Evolutionary conservation across 225 moss, liverwort and hornwort species (phyloP).

Genomic region (Physcomitrellopsis africana): DNA sequence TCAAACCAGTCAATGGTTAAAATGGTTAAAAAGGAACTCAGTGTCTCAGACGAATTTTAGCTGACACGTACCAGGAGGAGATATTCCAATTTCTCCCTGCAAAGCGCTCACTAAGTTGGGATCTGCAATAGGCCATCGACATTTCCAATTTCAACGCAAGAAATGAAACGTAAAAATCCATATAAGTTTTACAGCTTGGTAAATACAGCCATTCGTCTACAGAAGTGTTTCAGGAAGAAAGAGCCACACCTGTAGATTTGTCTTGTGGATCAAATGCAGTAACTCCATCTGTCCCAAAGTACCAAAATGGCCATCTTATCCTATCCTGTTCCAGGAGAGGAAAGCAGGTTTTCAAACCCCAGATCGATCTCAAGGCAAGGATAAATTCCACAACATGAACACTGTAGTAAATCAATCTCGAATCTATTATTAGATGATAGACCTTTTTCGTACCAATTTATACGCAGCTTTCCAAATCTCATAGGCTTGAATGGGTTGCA

Average conservation of each 20-base stretch:
- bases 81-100: constrained; percentile 78
- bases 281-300: constrained; percentile 92
- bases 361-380: not conserved
- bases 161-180: not conserved
- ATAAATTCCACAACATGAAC: too few species aligned
- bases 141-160: not conserved
- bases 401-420: not conserved
- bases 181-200: not conserved
- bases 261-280: constrained; percentile 88
- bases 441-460: constrained; percentile 48
- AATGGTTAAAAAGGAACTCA: not conserved
- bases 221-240: constrained; percentile 16
- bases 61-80: constrained; percentile 66
- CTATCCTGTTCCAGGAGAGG: constrained; percentile 56
- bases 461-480: constrained; percentile 76
- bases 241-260: constrained; percentile 56
- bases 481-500: constrained; percentile 78
- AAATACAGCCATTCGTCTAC: not conserved
- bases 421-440: not conserved
- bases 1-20: constrained; percentile 8
- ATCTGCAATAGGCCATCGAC: constrained; percentile 49
- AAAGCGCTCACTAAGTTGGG: constrained; percentile 59
- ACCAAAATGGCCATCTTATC: constrained; percentile 82
- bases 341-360: not conserved
- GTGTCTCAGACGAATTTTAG: not conserved